Conservation (phyloP, 2,329 filamentous ascomycete genomes). For the Chrysosphaeria jannelii region DNA sequence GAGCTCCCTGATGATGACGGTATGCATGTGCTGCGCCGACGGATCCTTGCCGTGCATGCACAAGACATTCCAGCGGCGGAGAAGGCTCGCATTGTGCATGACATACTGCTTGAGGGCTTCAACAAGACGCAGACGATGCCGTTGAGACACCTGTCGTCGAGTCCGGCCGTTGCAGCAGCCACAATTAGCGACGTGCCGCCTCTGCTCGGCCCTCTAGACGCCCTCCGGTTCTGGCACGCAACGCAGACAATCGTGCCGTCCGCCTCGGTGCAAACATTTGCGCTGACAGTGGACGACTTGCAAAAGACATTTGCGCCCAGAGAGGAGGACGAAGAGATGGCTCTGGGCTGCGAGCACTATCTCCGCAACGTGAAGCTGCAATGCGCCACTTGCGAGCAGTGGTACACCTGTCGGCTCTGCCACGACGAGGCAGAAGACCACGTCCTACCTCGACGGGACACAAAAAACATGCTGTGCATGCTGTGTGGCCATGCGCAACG, state of each 20-base stretch:
- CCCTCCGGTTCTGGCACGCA: conserved; percentile 27
- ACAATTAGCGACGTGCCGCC: conserved; percentile 3
- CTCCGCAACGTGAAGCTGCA: conserved; percentile 88
- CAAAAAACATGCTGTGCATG: conserved; percentile 95
- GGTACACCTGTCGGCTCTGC: conserved; percentile 89
- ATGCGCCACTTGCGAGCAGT: conserved; percentile 63
- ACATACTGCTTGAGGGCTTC: conserved; percentile 39
- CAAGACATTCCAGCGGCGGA: conserved; percentile 24
- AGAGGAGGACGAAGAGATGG: conserved; percentile 9
- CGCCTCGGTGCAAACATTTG: conserved; percentile 14
- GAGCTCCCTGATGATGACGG: conserved; percentile 48
- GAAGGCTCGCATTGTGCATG: conserved; percentile 44
- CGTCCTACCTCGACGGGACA: conserved; percentile 48
- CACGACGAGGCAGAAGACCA: conserved; percentile 67
- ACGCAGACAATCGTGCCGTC: conserved; percentile 6
- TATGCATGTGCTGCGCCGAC: conserved; percentile 33
- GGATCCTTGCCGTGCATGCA: conserved; percentile 38
- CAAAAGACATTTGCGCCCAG: conserved; percentile 27
- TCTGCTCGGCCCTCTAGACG: conserved; percentile 15
- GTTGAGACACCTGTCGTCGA: conserved; percentile 6
- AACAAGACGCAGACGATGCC: conserved; percentile 7
- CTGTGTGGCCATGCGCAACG: conserved; percentile 62
- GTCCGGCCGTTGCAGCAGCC: conserved; percentile 2
- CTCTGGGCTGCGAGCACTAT: conserved; percentile 72
- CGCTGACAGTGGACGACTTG: conserved; percentile 27